Conservation (phyloP, 164 flowering plant genomes). For the Annona squamosa region DNA sequence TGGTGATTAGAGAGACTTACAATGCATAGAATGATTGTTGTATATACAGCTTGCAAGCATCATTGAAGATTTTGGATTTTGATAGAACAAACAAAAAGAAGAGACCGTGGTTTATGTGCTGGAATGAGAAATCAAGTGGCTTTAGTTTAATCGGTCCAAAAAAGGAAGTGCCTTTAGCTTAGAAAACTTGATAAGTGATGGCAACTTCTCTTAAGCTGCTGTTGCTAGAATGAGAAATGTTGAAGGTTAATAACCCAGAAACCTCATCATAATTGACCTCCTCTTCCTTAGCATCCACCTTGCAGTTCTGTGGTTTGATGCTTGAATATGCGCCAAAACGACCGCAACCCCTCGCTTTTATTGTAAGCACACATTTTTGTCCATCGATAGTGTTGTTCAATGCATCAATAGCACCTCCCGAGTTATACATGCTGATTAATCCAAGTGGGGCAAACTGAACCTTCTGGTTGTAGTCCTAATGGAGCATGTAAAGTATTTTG, state of each 20-base stretch:
- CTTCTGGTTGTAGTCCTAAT: slow-evolving; percentile 37
- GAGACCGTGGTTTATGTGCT: too few relatives aligned
- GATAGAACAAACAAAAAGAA: too few relatives aligned
- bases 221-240: slow-evolving; percentile 22
- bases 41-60: too few relatives aligned
- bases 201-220: slow-evolving; percentile 35
- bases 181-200: slow-evolving; percentile 24
- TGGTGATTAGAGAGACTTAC: too few relatives aligned
- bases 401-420: slow-evolving; percentile 58
- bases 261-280: slow-evolving; percentile 32
- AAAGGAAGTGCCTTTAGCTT: neutral
- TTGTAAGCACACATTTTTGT: slow-evolving; percentile 22
- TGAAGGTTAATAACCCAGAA: slow-evolving; percentile 38
- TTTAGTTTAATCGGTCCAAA: too few relatives aligned
- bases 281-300: slow-evolving; percentile 33
- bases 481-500: slow-evolving; percentile 1
- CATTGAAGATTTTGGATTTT: too few relatives aligned
- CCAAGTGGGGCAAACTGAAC: slow-evolving; percentile 65
- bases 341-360: slow-evolving; percentile 47
- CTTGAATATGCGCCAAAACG: slow-evolving; percentile 58
- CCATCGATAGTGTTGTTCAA: slow-evolving; percentile 21
- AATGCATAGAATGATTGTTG: too few relatives aligned
- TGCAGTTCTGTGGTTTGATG: slow-evolving; percentile 36
- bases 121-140: too few relatives aligned
- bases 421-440: slow-evolving; percentile 67